Conservation (phyloP, 805 yeast genomes). For the Candida yuanshanica region DNA sequence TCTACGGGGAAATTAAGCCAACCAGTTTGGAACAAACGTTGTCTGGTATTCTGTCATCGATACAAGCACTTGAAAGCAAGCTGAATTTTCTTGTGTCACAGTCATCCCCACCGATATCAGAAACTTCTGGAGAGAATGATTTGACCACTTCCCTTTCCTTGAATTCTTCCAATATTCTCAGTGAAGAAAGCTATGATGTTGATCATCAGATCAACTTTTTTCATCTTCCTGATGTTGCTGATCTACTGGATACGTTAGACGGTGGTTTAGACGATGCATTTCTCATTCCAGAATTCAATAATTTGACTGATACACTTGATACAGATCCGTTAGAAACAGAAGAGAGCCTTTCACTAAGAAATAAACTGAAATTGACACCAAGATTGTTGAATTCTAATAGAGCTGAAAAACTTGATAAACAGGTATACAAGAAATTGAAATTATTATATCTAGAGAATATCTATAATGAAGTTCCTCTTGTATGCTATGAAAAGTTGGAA, state of each 20-base stretch:
- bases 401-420: too few species aligned
- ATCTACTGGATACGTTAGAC: not conserved
- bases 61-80: not conserved
- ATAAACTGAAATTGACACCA: not conserved
- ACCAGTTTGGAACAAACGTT: constrained; percentile 1
- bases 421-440: too few species aligned
- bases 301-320: not conserved
- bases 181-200: not conserved
- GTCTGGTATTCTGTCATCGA: not conserved
- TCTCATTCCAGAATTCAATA: not conserved
- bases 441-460: not conserved
- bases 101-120: not conserved
- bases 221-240: not conserved
- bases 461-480: not conserved
- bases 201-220: not conserved
- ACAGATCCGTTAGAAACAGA: not conserved
- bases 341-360: not conserved
- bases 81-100: not conserved
- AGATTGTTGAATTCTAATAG: not conserved
- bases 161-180: not conserved
- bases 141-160: not conserved
- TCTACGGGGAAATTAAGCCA: not conserved
- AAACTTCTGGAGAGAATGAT: not conserved
- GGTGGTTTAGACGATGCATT: not conserved
- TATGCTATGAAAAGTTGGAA: constrained; percentile 1